phyloP scores from a whole-genome alignment of 225 moss, liverwort and hornwort species.

The Sphagnum contortum region DNA sequence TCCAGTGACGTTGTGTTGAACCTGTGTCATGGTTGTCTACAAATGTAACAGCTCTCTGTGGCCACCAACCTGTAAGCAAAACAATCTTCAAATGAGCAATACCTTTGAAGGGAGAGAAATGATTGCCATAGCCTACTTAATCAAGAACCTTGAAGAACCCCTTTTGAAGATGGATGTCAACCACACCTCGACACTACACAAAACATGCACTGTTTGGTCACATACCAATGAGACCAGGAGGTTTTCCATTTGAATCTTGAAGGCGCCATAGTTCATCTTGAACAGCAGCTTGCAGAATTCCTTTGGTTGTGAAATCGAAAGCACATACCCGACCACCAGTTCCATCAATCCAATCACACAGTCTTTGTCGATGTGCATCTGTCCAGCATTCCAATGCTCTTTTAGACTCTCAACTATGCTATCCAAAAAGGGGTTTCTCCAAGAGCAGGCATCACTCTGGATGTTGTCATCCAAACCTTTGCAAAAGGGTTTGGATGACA shows the following conservation, averaged over 20 bases:
- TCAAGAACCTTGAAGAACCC: too few species aligned
- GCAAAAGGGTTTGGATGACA: background rate
- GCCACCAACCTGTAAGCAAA: constrained; percentile 32
- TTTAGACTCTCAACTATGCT: background rate
- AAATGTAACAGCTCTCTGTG: constrained; percentile 38
- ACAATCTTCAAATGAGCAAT: background rate
- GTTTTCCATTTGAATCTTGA: constrained; percentile 41
- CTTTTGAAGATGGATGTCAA: too few species aligned
- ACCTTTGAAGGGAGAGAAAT: background rate
- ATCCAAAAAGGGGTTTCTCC: background rate
- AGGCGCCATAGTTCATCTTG: constrained; percentile 62
- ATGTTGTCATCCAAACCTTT: too few species aligned
- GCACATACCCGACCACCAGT: constrained; percentile 39
- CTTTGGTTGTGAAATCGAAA: constrained; percentile 85
- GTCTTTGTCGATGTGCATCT: constrained; percentile 58
- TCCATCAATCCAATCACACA: constrained; percentile 82
- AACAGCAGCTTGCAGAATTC: constrained; percentile 65
- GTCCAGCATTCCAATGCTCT: background rate
- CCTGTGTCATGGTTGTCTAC: constrained; percentile 46
- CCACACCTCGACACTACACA: too few species aligned
- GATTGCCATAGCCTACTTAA: too few species aligned
- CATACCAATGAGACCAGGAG: constrained; percentile 72
- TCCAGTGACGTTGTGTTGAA: constrained; percentile 43
- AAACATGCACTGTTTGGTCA: background rate
- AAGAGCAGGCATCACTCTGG: too few species aligned